Evolutionary conservation across 106 monocot species (phyloP), one percentile per base, ranked within the genome.

Genomic region (Iris macrosiphon): DNA sequence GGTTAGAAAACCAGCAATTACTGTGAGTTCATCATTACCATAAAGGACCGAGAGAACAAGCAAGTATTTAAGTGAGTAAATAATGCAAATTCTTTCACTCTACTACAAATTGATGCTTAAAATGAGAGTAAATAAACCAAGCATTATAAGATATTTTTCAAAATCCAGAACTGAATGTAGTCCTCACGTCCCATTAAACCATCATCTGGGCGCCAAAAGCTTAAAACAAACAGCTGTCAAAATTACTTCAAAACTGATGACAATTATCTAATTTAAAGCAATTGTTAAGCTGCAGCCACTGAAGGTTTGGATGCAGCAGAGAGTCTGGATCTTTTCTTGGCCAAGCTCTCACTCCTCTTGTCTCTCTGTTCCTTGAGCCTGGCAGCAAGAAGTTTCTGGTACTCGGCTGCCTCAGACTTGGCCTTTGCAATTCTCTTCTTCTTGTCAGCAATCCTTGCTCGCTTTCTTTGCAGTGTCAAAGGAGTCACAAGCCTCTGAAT

Each of bases 341-440:
- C 67, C 45, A 67, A 67, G 57, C 67, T 67, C 67, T 67, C 67
- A 24, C 67, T 67, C 26, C 67, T 45, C 4, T 38, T 45, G 0
- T 67, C 67, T 34, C 67, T 67, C 57, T 67, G 67, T 49, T 67
- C 67, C 67, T 67, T 67, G 48, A 67, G 57, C 45, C 67, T 35
- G 3, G 45, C 28, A 14, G 67, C 67, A 29, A 67, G 67, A 35
- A 67, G 57, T 57, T 67, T 67, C 67, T 67, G 67, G 67, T 67
- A 67, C 25, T 67, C 67, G 0, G 57, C 67, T 4, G 67, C 67
- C 35, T 67, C 67, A 49, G 67, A 47, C 16, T 58, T 67, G 39
- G 67, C 67, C 57, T 67, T 67, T 7, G 35, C 47, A 25, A 67
- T 45, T n/a, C 67, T 67, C 39, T 30, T 67, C 57, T 67, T 67